phyloP scores from a whole-genome alignment of 495 filamentous ascomycete species.

The Aspergillus affinis region DNA sequence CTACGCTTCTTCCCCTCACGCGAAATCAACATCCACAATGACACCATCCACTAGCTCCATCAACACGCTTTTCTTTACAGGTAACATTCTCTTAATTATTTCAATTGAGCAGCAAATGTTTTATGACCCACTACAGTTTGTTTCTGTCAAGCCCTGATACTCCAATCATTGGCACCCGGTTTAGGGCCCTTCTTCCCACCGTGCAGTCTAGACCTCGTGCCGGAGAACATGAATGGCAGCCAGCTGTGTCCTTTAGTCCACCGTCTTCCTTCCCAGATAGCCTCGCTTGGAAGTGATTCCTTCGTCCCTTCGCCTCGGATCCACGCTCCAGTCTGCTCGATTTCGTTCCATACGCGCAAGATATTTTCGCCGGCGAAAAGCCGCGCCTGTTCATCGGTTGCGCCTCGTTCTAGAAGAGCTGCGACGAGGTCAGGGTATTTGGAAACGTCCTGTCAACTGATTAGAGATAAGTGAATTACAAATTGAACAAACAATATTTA shows the following conservation, averaged over 20 bases:
- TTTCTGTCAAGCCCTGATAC: neutral
- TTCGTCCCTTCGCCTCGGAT: neutral
- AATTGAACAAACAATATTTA: neutral
- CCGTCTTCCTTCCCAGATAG: neutral
- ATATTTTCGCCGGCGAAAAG: slow-evolving; percentile 65
- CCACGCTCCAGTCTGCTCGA: slow-evolving; percentile 32
- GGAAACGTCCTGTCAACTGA: slow-evolving; percentile 60
- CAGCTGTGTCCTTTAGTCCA: neutral
- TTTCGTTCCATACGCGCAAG: slow-evolving; percentile 63
- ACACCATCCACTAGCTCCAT: neutral
- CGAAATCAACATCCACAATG: neutral
- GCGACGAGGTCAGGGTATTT: slow-evolving; percentile 72
- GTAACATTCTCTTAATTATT: no score
- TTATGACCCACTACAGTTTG: no score
- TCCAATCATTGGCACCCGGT: neutral
- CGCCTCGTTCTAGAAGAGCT: slow-evolving; percentile 59
- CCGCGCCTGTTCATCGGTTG: slow-evolving; percentile 55
- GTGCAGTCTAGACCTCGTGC: neutral
- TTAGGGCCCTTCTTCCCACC: neutral
- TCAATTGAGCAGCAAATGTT: no score
- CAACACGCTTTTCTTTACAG: neutral
- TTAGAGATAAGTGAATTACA: no score
- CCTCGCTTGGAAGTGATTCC: neutral
- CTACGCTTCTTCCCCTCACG: neutral
- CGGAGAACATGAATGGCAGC: neutral